A percentile compares a stretch with the other conserved stretches of the same genome.
These are phyloP conservation scores for Sporisorium exsertum DNA, from an alignment of 1,284 basidiomycete species.

Conservation along the genomic window DNA sequence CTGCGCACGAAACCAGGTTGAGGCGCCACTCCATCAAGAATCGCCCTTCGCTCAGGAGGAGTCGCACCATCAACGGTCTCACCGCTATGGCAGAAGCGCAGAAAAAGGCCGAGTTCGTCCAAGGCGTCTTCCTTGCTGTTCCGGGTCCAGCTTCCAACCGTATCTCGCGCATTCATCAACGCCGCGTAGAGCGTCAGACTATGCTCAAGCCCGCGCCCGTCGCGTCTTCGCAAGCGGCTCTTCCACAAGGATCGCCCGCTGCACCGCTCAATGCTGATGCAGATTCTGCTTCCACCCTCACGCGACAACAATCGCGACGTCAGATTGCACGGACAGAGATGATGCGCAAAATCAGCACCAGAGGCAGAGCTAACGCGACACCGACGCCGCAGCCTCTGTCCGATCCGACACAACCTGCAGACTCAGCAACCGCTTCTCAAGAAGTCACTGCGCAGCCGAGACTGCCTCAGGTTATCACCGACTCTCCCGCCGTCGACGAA, in stretches of 20 bases:
- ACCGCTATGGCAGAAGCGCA: constrained; percentile 56
- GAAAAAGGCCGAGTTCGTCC: constrained; percentile 56
- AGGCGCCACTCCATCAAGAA: constrained; percentile 40
- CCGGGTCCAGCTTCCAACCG: constrained; percentile 49
- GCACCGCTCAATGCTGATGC: background rate
- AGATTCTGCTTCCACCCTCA: constrained; percentile 18
- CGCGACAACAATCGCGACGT: constrained; percentile 48
- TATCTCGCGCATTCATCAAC: constrained; percentile 45
- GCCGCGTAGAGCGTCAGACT: constrained; percentile 39
- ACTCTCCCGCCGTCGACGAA: constrained; percentile 49
- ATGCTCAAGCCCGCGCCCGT: constrained; percentile 21
- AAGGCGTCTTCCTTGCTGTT: constrained; percentile 47
- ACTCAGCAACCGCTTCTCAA: background rate
- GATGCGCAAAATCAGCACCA: constrained; percentile 59
- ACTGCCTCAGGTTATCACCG: constrained; percentile 27
- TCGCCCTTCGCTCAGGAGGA: constrained; percentile 36
- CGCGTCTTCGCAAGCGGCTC: constrained; percentile 6
- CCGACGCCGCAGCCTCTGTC: constrained; percentile 8
- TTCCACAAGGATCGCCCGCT: constrained; percentile 9
- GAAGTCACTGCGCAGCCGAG: constrained; percentile 1
- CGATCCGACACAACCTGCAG: constrained; percentile 1
- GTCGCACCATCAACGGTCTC: constrained; percentile 58
- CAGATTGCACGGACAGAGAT: constrained; percentile 59
- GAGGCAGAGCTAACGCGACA: constrained; percentile 27
- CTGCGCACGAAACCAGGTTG: constrained; percentile 27